Percentiles rank a stretch among this genome's conserved stretches.
Conservation (phyloP, 208 protist species). For the Angomonas deanei region DNA sequence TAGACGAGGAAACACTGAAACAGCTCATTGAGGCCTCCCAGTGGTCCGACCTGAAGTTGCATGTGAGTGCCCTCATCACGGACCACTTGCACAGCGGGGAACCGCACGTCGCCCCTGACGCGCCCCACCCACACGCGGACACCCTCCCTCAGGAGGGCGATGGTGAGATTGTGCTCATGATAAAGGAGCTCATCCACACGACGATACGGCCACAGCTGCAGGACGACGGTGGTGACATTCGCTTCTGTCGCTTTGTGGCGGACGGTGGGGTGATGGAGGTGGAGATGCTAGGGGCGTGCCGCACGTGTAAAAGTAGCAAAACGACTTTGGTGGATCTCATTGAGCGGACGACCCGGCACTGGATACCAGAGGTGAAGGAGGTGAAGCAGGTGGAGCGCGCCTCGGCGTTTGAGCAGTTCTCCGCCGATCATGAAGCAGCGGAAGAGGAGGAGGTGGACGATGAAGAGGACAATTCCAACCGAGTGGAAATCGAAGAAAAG, state of each 20-base stretch:
- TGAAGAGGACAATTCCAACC: background rate
- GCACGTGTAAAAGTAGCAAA: constrained; percentile 80
- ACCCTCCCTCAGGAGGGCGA: constrained; percentile 77
- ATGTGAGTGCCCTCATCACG: constrained; percentile 76
- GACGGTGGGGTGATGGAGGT: constrained; percentile 61
- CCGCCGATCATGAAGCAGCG: background rate
- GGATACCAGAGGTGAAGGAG: constrained; percentile 80
- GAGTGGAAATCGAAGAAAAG: no score
- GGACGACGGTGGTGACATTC: constrained; percentile 89
- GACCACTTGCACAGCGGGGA: constrained; percentile 78
- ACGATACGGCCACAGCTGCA: constrained; percentile 87
- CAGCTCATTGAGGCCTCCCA: constrained; percentile 51
- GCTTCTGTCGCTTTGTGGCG: constrained; percentile 65
- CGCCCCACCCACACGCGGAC: constrained; percentile 81
- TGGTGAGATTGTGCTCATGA: constrained; percentile 79
- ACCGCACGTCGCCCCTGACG: constrained; percentile 62
- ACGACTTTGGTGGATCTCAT: constrained; percentile 85
- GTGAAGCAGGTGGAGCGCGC: constrained; percentile 48
- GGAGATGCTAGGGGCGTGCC: constrained; percentile 88
- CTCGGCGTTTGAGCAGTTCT: constrained; percentile 20
- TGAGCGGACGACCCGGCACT: constrained; percentile 88
- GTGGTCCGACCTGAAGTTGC: constrained; percentile 79
- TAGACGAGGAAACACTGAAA: constrained; percentile 53
- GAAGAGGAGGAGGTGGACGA: background rate
- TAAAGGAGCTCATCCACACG: constrained; percentile 88